A percentile compares a stretch with the other conserved stretches of the same genome.
Conservation (phyloP, 2,329 filamentous ascomycete species). For the Atkinsonella hypoxylon region DNA sequence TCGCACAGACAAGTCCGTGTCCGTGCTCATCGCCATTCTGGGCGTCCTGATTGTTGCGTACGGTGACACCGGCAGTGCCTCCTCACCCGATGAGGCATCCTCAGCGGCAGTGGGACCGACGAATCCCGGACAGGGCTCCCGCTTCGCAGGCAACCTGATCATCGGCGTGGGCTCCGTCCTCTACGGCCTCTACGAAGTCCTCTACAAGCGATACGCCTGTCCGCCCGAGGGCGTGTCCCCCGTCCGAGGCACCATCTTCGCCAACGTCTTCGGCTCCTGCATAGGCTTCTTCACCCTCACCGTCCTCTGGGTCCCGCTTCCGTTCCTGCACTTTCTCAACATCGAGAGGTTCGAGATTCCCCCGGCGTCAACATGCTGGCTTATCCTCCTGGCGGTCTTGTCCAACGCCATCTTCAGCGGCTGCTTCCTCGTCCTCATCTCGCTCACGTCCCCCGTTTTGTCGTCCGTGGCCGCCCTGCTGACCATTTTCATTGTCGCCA, state of each 20-base stretch:
- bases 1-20: constrained; percentile 71
- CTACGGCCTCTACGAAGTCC: constrained; percentile 92
- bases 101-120: not conserved
- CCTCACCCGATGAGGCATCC: constrained; percentile 26
- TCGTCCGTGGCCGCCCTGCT: constrained; percentile 85
- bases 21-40: constrained; percentile 74
- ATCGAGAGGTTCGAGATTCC: constrained; percentile 78
- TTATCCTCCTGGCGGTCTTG: constrained; percentile 68
- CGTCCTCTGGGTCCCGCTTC: constrained; percentile 86
- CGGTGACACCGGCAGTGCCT: constrained; percentile 54
- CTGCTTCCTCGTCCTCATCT: constrained; percentile 85
- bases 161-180: constrained; percentile 85
- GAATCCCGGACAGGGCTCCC: constrained; percentile 37
- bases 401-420: constrained; percentile 90
- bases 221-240: constrained; percentile 80
- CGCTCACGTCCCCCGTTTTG: constrained; percentile 81
- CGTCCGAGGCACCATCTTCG: constrained; percentile 88
- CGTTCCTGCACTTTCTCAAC: constrained; percentile 66
- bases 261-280: constrained; percentile 79
- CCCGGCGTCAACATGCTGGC: constrained; percentile 61
- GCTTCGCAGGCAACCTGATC: constrained; percentile 76
- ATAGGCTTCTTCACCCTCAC: constrained; percentile 78
- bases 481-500: constrained; percentile 91
- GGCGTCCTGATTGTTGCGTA: constrained; percentile 95
- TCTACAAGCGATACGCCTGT: constrained; percentile 90